These are phyloP conservation scores for Mycogone perniciosa DNA, from an alignment of 2,329 filamentous ascomycete species.

Conservation along the genomic window DNA sequence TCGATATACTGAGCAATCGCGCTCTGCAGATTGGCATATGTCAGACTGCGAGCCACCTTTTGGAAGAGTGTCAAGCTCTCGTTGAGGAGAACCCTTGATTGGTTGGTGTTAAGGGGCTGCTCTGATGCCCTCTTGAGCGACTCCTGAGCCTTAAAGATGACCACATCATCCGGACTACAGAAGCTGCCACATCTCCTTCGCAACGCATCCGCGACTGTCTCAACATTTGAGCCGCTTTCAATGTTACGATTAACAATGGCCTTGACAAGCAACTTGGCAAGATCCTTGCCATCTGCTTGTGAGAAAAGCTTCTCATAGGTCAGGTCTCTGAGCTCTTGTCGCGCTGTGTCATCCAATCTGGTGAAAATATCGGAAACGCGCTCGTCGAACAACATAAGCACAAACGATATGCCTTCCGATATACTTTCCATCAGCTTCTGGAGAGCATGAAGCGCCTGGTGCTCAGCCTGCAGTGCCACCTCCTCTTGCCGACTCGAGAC, in stretches of 20 bases:
- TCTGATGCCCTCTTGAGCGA: conserved; percentile 84
- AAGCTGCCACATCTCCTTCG: conserved; percentile 91
- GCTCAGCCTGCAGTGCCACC: conserved; percentile 85
- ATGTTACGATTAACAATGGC: conserved; percentile 98
- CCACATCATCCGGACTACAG: conserved; percentile 93
- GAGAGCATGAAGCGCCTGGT: conserved; percentile 82
- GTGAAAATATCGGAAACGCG: conserved; percentile 80
- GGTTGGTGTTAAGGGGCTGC: conserved; percentile 65
- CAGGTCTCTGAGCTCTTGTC: conserved; percentile 64
- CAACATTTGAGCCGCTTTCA: conserved; percentile 91
- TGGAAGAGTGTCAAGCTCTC: conserved; percentile 86
- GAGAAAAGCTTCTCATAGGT: conserved; percentile 89
- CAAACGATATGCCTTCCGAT: conserved; percentile 94
- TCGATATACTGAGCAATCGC: conserved; percentile 73
- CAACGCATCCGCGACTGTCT: conserved; percentile 93
- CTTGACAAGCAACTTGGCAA: conserved; percentile 92
- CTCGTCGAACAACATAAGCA: conserved; percentile 91
- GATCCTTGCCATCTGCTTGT: conserved; percentile 68
- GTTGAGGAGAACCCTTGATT: conserved; percentile 71
- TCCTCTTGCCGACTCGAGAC: conserved; percentile 82
- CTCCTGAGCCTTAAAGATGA: conserved; percentile 98
- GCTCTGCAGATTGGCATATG: conserved; percentile 69
- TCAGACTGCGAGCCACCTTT: conserved; percentile 77
- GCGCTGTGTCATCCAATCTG: conserved; percentile 63
- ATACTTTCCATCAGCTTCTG: conserved; percentile 83